Conservation (phyloP, 2,329 filamentous ascomycete genomes). For the Aspergillus japonicus region DNA sequence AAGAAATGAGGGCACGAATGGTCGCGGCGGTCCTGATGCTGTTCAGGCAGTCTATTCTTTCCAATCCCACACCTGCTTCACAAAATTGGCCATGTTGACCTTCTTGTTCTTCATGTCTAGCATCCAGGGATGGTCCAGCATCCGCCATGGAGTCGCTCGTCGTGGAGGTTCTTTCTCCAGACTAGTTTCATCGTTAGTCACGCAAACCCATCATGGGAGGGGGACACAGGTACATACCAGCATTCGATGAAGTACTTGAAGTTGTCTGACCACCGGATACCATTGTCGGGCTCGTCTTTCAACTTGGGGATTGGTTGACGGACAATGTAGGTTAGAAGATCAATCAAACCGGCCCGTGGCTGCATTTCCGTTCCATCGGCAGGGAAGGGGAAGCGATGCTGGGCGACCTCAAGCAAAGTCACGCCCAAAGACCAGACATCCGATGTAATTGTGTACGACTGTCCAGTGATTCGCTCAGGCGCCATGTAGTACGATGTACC, state of each 20-base stretch:
- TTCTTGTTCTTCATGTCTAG: slow-evolving; percentile 92
- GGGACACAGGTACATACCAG: slow-evolving; percentile 62
- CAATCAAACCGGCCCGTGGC: slow-evolving; percentile 86
- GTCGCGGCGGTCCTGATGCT: slow-evolving; percentile 3
- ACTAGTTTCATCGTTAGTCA: slow-evolving; percentile 50
- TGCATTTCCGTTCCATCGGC: slow-evolving; percentile 96
- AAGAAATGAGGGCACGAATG: not conserved
- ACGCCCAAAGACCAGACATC: slow-evolving; percentile 98
- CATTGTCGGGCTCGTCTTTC: slow-evolving; percentile 87
- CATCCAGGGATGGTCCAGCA: slow-evolving; percentile 99
- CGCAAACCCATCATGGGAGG: not conserved
- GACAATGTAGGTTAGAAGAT: slow-evolving; percentile 95
- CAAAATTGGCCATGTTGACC: slow-evolving; percentile 94
- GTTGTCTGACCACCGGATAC: slow-evolving; percentile 91
- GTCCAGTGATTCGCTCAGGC: slow-evolving; percentile 93
- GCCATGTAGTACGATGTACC: slow-evolving; percentile 99
- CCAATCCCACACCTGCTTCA: slow-evolving; percentile 97
- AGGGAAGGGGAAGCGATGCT: slow-evolving; percentile 97
- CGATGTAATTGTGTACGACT: slow-evolving; percentile 97
- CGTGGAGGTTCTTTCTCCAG: slow-evolving; percentile 88
- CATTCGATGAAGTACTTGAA: slow-evolving; percentile 99
- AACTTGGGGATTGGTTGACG: slow-evolving; percentile 91
- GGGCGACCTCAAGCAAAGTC: slow-evolving; percentile 96
- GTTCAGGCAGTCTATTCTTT: slow-evolving; percentile 56
- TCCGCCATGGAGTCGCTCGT: slow-evolving; percentile 93